These are phyloP conservation scores for Populus nigra DNA, from an alignment of 345 rosid genomes.

Conservation along the genomic window DNA sequence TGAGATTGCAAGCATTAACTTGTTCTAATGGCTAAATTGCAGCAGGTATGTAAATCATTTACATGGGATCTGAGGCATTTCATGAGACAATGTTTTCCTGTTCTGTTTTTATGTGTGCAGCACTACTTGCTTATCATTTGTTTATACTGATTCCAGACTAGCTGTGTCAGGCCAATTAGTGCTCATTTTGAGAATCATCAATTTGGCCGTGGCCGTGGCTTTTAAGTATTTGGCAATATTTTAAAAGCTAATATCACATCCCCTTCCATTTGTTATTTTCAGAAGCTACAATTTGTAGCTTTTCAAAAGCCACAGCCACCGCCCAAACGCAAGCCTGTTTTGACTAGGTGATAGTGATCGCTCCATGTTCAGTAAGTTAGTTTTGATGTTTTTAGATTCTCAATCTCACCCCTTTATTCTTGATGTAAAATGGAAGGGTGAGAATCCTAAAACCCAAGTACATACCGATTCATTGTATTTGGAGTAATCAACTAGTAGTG, in stretches of 20 bases:
- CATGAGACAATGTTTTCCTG: not conserved
- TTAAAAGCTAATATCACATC: no score
- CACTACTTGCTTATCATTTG: not conserved
- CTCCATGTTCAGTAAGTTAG: not conserved
- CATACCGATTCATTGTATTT: not conserved
- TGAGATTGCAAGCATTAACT: not conserved
- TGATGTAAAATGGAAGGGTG: not conserved
- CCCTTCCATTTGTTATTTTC: no score
- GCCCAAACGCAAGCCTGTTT: not conserved
- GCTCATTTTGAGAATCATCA: no score
- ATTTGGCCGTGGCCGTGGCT: no score
- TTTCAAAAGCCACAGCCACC: no score
- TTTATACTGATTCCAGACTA: not conserved
- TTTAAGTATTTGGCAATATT: no score
- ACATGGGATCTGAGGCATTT: slow-evolving; percentile 3
- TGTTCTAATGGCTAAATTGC: slow-evolving; percentile 3
- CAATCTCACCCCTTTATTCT: not conserved
- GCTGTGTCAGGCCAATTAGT: not conserved
- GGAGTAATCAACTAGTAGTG: not conserved
- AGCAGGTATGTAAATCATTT: slow-evolving; percentile 1
- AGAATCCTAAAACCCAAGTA: not conserved
- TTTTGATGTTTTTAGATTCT: not conserved
- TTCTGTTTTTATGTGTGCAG: not conserved
- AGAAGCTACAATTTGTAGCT: no score
- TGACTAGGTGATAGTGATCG: not conserved